Evolutionary conservation across 768 basidiomycete genomes (phyloP), one percentile per base, ranked within the genome.

Genomic region (Dioszegia crocea): DNA sequence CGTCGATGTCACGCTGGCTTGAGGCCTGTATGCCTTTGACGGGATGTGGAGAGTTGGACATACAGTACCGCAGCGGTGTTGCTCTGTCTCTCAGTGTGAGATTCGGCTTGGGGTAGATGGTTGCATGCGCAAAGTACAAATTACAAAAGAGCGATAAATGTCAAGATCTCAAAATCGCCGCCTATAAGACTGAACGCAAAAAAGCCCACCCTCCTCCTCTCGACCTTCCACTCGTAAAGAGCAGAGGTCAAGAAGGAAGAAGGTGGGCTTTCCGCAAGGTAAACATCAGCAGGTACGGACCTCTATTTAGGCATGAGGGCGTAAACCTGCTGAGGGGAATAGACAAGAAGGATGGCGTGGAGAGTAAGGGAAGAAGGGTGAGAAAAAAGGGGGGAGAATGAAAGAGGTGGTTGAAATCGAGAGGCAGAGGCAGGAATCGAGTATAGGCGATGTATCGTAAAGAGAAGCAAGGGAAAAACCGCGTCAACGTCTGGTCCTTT

Each of bases 201-300:
- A 56, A 56, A 56, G 54, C 54, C 54, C 54, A 56, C 41, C 39
- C 54, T 44, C 54, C 26, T 39, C 41, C 23, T 19, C 19, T 36
- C 51, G 16, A 24, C 24, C 36, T 19, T n/a, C n/a, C 38, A 21
- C 33, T 27, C 38, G 14, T 23, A n/a, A 51, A 40, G 51, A 40
- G 51, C 38, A 39, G 29, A 21, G 24, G 17, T 27, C n/a, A 48
- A 48, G 30, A 48, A 30, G 26, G 47, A 29, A 30, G 27, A 48
- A 47, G 45, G 40, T 17, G 40, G 33, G 33, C 33, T 33, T 33
- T 33, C 33, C 14, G 33, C 33, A n/a, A n/a, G 33, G 33, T 6
- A 33, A 33, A 33, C 33, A 33, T 33, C 33, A 33, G 33, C 33
- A 33, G 33, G 33, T 33, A 33, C 33, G 33, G 33, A 33, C 33